Conservation (phyloP, 2,329 filamentous ascomycete genomes). For the Tolypocladium pustulatum region DNA sequence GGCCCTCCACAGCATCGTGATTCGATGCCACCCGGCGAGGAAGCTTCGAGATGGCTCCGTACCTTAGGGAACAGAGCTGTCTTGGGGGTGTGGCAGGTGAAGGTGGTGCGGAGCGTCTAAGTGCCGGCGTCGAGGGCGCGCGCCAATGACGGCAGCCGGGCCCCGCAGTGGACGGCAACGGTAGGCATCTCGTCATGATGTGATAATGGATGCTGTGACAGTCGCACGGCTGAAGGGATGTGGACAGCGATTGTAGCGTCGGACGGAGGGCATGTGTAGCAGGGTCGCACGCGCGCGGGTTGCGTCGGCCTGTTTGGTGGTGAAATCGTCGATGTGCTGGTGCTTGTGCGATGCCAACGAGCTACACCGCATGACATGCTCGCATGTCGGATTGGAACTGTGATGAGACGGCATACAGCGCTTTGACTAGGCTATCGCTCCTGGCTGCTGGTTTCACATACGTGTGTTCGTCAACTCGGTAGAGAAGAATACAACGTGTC, state of each 20-base stretch:
- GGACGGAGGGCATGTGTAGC: neutral
- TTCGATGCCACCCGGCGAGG: neutral
- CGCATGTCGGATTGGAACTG: too few species aligned
- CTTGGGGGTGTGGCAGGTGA: neutral
- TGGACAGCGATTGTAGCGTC: neutral
- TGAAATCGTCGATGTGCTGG: too few species aligned
- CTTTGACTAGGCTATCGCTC: too few species aligned
- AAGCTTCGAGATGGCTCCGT: neutral
- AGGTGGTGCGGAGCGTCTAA: neutral
- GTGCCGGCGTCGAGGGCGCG: neutral
- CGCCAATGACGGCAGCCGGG: neutral
- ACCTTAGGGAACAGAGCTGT: neutral
- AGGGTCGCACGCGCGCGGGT: neutral
- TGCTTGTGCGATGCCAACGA: too few species aligned
- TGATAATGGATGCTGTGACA: neutral
- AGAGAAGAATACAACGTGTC: too few species aligned
- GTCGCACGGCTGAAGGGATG: neutral
- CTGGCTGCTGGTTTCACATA: too few species aligned
- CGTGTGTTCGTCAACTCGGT: too few species aligned
- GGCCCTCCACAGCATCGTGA: neutral
- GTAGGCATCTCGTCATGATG: neutral
- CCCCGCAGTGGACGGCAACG: neutral
- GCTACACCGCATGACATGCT: too few species aligned
- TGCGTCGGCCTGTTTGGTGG: neutral
- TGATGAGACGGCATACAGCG: too few species aligned